Conservation (phyloP, 2,329 filamentous ascomycete genomes). For the Epicoccum sorghinum region DNA sequence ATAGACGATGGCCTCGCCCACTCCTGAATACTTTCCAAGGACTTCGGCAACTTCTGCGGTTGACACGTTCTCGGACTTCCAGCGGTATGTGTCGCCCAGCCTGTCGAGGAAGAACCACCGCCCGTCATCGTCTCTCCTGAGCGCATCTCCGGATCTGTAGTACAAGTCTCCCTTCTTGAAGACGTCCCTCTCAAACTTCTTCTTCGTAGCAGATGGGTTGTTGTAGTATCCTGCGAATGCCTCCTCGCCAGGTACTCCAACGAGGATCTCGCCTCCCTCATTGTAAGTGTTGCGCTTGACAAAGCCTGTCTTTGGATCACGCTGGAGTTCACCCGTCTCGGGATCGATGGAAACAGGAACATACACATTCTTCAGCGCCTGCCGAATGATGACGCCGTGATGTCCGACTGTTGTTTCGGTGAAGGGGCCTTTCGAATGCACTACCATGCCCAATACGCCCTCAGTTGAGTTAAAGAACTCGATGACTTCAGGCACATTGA, state of each 20-base stretch:
- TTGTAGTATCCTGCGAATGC: constrained; percentile 69
- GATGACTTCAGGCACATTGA: constrained; percentile 64
- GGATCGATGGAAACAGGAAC: constrained; percentile 72
- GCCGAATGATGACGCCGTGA: constrained; percentile 67
- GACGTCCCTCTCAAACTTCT: constrained; percentile 55
- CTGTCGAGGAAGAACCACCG: constrained; percentile 56
- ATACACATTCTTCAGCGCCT: constrained; percentile 58
- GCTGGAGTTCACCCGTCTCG: constrained; percentile 68
- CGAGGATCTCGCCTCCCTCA: constrained; percentile 74
- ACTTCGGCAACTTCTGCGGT: constrained; percentile 55
- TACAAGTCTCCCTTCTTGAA: constrained; percentile 53
- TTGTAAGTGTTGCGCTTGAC: constrained; percentile 66
- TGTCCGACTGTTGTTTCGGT: constrained; percentile 68
- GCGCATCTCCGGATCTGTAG: constrained; percentile 54
- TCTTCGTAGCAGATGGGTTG: constrained; percentile 67
- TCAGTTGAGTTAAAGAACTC: constrained; percentile 83
- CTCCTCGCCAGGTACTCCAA: constrained; percentile 58
- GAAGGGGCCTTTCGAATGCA: constrained; percentile 59
- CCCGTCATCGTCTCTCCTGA: constrained; percentile 50
- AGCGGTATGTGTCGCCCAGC: constrained; percentile 55
- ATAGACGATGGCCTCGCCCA: constrained; percentile 55
- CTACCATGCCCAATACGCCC: constrained; percentile 67
- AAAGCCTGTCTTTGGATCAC: constrained; percentile 70
- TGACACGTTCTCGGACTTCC: constrained; percentile 56
- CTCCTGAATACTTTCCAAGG: constrained; percentile 48